Evolutionary conservation across 768 basidiomycete genomes (phyloP).

Genomic region (Lactarius sp.): DNA sequence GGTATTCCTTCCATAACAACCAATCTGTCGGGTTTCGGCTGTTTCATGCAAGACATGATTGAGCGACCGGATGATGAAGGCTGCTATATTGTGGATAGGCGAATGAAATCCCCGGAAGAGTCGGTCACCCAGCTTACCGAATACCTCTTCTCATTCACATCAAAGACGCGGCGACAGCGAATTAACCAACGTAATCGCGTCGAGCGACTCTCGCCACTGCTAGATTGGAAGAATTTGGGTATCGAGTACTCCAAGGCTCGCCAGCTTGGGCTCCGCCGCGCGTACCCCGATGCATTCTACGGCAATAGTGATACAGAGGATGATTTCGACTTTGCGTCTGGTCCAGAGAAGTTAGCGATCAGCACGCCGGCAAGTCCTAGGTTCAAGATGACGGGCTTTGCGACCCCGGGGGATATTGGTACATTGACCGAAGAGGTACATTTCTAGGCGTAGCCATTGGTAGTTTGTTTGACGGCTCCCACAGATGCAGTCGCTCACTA

Average conservation of each 20-base stretch:
- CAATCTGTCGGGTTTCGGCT: slow-evolving; percentile 96
- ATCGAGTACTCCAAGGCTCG: slow-evolving; percentile 96
- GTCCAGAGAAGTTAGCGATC: slow-evolving; percentile 66
- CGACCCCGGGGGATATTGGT: slow-evolving; percentile 91
- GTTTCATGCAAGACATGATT: slow-evolving; percentile 98
- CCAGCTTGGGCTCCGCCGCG: slow-evolving; percentile 84
- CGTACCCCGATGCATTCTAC: slow-evolving; percentile 92
- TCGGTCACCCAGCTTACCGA: slow-evolving; percentile 80
- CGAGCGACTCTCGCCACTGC: slow-evolving; percentile 84
- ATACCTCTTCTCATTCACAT: slow-evolving; percentile 67
- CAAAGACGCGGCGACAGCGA: slow-evolving; percentile 88
- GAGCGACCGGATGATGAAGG: slow-evolving; percentile 93
- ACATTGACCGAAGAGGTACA: slow-evolving; percentile 81
- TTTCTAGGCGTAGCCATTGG: neutral
- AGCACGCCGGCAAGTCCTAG: slow-evolving; percentile 87
- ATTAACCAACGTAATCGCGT: slow-evolving; percentile 99
- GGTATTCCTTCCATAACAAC: slow-evolving; percentile 97
- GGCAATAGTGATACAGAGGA: slow-evolving; percentile 53
- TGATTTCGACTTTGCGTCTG: slow-evolving; percentile 52
- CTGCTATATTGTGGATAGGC: slow-evolving; percentile 93
- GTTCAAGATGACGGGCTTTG: slow-evolving; percentile 63
- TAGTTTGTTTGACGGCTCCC: neutral
- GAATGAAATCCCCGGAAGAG: slow-evolving; percentile 85
- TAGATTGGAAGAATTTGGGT: slow-evolving; percentile 98
- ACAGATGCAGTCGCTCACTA: slow-evolving; percentile 82